Conservation (phyloP, 352 stramenopile genomes). For the Pythium aphanidermatum region DNA sequence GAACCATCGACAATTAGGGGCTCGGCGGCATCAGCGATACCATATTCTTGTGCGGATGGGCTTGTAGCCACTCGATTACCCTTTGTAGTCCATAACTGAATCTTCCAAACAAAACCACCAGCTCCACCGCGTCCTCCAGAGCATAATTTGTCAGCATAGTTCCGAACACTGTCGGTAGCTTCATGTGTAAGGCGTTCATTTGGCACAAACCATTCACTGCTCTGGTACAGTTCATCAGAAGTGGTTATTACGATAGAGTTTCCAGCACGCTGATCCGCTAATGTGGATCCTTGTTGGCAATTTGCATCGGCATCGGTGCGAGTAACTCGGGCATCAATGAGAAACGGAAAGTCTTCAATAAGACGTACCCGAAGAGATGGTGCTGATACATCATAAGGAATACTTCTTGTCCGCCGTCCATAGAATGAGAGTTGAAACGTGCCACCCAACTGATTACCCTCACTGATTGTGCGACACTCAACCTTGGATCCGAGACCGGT, state of each 20-base stretch:
- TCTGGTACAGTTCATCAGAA: conserved; percentile 26
- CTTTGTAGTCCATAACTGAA: conserved; percentile 84
- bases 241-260: conserved; percentile 26
- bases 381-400: conserved; percentile 70
- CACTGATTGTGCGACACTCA: conserved; percentile 53
- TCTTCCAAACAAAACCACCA: conserved; percentile 85
- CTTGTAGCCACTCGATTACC: conserved; percentile 80
- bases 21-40: conserved; percentile 23
- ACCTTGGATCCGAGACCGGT: conserved; percentile 69
- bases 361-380: conserved; percentile 44
- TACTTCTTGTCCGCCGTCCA: conserved; percentile 33
- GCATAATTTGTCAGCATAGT: conserved; percentile 73
- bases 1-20: conserved; percentile 36
- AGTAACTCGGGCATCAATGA: conserved; percentile 61
- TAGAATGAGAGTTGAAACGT: conserved; percentile 81
- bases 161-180: conserved; percentile 38
- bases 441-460: conserved; percentile 87
- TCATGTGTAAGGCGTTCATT: conserved; percentile 30
- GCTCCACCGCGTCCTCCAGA: conserved; percentile 65
- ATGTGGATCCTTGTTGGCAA: conserved; percentile 57
- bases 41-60: conserved; percentile 47
- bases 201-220: conserved; percentile 52
- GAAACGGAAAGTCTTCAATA: conserved; percentile 35
- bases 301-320: conserved; percentile 53
- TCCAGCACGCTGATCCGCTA: conserved; percentile 38